phyloP scores from a whole-genome alignment of 805 yeast species.

The Candida railenensis region DNA sequence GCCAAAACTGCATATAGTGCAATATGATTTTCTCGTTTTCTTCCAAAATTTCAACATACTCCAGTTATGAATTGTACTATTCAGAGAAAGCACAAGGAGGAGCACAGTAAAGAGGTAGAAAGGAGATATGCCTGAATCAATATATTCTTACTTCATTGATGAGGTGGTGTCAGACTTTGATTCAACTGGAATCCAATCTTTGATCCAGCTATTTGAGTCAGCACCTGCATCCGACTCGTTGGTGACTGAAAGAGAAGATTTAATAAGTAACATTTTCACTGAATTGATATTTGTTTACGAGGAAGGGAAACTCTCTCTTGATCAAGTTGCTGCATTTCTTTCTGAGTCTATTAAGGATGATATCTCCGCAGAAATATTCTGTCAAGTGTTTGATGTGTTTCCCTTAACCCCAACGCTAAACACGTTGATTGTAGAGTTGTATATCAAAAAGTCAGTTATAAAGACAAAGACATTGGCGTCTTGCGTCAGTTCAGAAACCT shows the following conservation, averaged over 20 bases:
- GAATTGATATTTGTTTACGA: conserved; percentile 30
- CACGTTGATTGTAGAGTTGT: conserved; percentile 20
- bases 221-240: conserved; percentile 16
- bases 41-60: too few relatives aligned
- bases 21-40: background rate
- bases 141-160: conserved; percentile 16
- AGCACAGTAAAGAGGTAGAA: background rate
- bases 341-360: conserved; percentile 29
- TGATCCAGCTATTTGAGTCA: conserved; percentile 29
- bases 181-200: conserved; percentile 29
- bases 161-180: conserved; percentile 31
- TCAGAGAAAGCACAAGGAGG: background rate
- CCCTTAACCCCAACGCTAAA: conserved; percentile 24
- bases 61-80: too few relatives aligned
- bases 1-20: background rate
- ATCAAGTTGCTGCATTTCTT: conserved; percentile 21
- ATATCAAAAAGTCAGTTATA: conserved; percentile 23
- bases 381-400: conserved; percentile 38
- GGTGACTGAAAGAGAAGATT: conserved; percentile 10
- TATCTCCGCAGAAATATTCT: conserved; percentile 30
- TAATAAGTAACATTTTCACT: conserved; percentile 28
- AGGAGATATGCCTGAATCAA: background rate
- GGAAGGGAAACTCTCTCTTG: conserved; percentile 15
- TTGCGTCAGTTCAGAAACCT: conserved; percentile 26
- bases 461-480: conserved; percentile 31